Conservation (phyloP, 1,284 basidiomycete species). For the Sanghuangporus baumii region DNA sequence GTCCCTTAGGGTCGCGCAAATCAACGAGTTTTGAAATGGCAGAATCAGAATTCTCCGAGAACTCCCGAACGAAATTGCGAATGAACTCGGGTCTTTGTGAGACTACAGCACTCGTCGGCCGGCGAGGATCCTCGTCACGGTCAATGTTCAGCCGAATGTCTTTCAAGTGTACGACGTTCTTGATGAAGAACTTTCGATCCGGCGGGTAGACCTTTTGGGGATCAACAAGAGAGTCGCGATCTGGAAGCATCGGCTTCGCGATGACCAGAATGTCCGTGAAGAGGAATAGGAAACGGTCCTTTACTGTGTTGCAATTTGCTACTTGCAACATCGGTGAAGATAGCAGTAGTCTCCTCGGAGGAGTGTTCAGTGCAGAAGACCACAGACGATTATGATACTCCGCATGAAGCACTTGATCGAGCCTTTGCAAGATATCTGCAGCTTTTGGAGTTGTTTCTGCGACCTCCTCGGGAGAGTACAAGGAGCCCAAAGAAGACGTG, state of each 20-base stretch:
- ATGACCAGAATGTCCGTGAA: conserved; percentile 94
- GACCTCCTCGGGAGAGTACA: conserved; percentile 34
- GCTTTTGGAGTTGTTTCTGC: conserved; percentile 29
- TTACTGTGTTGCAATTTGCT: conserved; percentile 89
- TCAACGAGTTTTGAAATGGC: conserved; percentile 65
- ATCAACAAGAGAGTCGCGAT: conserved; percentile 56
- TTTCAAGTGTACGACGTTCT: conserved; percentile 78
- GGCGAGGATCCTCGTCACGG: conserved; percentile 49
- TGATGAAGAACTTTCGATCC: conserved; percentile 82
- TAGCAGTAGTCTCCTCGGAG: conserved; percentile 79
- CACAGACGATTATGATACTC: conserved; percentile 56
- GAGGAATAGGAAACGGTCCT: conserved; percentile 93
- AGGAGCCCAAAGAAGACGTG: conserved; percentile 15
- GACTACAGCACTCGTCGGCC: conserved; percentile 31
- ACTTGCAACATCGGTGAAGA: conserved; percentile 90
- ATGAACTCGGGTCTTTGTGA: conserved; percentile 54
- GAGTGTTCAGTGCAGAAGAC: conserved; percentile 71
- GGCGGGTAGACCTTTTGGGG: conserved; percentile 58
- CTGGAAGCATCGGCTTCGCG: conserved; percentile 63
- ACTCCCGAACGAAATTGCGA: conserved; percentile 67
- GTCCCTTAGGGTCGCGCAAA: conserved; percentile 29
- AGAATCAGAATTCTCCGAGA: conserved; percentile 65
- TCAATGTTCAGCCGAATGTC: conserved; percentile 66
- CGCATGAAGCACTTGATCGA: conserved; percentile 62
- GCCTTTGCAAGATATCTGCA: conserved; percentile 51